Evolutionary conservation across 495 filamentous ascomycete genomes (phyloP), one percentile per base, ranked within the genome.

Genomic region (Chlorociboria aeruginascens): DNA sequence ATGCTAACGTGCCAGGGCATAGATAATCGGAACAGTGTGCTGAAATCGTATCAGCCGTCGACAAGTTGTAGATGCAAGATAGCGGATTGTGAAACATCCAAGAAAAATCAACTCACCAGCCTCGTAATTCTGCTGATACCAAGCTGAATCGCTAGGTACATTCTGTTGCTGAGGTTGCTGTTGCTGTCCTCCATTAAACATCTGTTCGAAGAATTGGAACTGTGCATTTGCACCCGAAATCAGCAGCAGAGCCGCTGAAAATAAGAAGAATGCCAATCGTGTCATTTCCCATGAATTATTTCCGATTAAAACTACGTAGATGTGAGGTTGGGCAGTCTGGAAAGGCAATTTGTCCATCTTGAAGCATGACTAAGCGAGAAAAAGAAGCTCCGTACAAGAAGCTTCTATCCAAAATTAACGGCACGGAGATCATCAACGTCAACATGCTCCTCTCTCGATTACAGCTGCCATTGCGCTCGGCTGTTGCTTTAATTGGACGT

Each of bases 141-240:
- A 79, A 10, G 65, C 63, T 10, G 84, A 81, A 63, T 94, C 87
- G 60, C 82, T 88, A 10, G 84, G 72, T 8, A 77, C 80, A 58
- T 95, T 88, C 55, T 89, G 84, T 17, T 79, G 79, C 38, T 79
- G 76, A 43, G 80, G 74, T 40, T 76, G 74, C 38, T 77, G 69
- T 34, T 54, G 50, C 13, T 69, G 72, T 50, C 42, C 42, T 11
- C 31, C 17, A 11, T 75, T 72, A 58, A 77, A 77, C 74, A 77
- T 77, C 51, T 94, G 85, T 55, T 95, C 88, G 69, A 89, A 89
- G 73, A 89, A 86, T 61, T 81, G 76, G 68, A 95, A 95, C 66
- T 94, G 89, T 9, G 80, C 81, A 50, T 66, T 59, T 9, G 70
- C 70, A 13, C 70, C 49, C 30, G 71, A 56, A 20, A 67, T 59